Evolutionary conservation across 1,284 basidiomycete species (phyloP).

Genomic region (Hortiboletus rubellus): DNA sequence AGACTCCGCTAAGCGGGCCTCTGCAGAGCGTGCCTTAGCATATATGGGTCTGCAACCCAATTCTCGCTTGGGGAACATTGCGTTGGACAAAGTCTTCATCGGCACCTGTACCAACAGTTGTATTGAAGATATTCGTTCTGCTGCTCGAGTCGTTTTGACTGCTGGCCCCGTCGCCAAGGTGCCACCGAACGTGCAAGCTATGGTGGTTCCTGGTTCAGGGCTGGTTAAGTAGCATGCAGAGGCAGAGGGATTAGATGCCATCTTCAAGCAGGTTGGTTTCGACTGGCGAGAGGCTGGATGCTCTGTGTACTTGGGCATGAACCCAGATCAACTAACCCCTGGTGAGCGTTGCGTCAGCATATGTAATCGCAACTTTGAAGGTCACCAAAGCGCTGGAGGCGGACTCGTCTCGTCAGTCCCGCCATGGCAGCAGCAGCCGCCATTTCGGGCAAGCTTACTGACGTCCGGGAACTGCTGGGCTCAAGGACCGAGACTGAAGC

Average conservation of each 20-base stretch:
- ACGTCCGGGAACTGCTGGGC: constrained; percentile 82
- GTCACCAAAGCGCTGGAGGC: constrained; percentile 71
- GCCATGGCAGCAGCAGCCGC: constrained; percentile 97
- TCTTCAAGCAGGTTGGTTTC: constrained; percentile 94
- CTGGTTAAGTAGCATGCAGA: constrained; percentile 95
- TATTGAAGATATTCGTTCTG: constrained; percentile 85
- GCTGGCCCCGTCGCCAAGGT: constrained; percentile 80
- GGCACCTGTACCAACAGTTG: constrained; percentile 97
- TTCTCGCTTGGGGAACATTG: constrained; percentile 82
- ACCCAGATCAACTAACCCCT: constrained; percentile 89
- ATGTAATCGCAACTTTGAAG: constrained; percentile 97
- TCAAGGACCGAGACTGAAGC: constrained; percentile 46
- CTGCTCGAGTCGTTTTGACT: constrained; percentile 79
- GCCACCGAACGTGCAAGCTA: constrained; percentile 78
- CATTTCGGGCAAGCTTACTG: constrained; percentile 84
- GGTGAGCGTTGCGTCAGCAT: constrained; percentile 95
- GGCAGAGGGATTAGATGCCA: constrained; percentile 85
- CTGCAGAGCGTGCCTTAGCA: constrained; percentile 78
- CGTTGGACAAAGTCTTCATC: constrained; percentile 93
- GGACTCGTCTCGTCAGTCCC: constrained; percentile 91
- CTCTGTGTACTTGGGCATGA: constrained; percentile 99
- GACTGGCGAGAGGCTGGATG: constrained; percentile 98
- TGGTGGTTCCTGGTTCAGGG: constrained; percentile 96
- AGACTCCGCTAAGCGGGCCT: constrained; percentile 67
- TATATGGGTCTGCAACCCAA: constrained; percentile 93